Percentiles rank a stretch among this genome's conserved stretches.
These are phyloP conservation scores for Aspergillus cristatus DNA, from an alignment of 495 filamentous ascomycete genomes.

Conservation along the genomic window DNA sequence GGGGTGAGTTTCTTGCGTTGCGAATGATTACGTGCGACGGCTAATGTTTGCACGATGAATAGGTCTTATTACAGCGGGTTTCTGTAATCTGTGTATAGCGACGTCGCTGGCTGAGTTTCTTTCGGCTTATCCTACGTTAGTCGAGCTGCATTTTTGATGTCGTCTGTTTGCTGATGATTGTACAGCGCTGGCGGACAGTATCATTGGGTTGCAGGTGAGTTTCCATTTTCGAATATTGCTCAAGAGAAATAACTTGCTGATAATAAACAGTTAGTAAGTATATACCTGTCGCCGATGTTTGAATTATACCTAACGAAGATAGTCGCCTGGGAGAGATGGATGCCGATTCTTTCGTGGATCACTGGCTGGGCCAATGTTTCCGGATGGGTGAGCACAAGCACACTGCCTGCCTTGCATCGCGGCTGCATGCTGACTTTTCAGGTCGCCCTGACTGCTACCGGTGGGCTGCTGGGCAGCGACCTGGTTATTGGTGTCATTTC, in stretches of 20 bases:
- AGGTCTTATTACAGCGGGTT: slow-evolving; percentile 58
- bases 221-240: neutral
- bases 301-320: neutral
- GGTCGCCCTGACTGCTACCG: slow-evolving; percentile 46
- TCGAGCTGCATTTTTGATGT: no score
- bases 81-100: slow-evolving; percentile 65
- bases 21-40: neutral
- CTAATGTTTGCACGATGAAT: neutral
- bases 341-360: slow-evolving; percentile 56
- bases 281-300: neutral
- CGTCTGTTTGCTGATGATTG: slow-evolving; percentile 10
- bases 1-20: slow-evolving; percentile 25
- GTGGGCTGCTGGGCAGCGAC: slow-evolving; percentile 44
- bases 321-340: slow-evolving; percentile 48
- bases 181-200: slow-evolving; percentile 55
- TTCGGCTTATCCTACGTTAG: slow-evolving; percentile 60
- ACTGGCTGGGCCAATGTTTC: slow-evolving; percentile 70
- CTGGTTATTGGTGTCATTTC: slow-evolving; percentile 50
- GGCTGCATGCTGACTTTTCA: slow-evolving; percentile 51
- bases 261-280: slow-evolving; percentile 23
- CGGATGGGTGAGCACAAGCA: slow-evolving; percentile 55
- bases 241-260: slow-evolving; percentile 1
- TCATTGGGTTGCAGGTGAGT: slow-evolving; percentile 60
- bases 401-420: slow-evolving; percentile 8
- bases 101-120: slow-evolving; percentile 65